Evolutionary conservation across 139 green algal genomes (phyloP).

Genomic region (Helicosporidium sp.): DNA sequence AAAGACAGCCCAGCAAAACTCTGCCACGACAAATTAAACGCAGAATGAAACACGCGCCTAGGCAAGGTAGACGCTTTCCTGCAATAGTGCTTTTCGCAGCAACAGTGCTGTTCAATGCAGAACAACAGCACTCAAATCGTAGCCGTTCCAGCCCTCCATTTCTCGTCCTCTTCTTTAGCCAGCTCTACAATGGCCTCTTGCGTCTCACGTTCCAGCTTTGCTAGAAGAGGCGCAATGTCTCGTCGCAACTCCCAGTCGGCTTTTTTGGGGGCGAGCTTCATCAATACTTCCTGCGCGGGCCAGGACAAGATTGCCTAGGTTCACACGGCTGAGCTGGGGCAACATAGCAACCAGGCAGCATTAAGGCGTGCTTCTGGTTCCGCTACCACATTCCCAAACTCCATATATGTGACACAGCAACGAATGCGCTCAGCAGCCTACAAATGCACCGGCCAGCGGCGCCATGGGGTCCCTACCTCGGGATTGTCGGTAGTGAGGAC

Average conservation of each 20-base stretch:
- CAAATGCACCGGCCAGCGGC: not conserved
- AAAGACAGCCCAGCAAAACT: not conserved
- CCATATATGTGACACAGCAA: too few relatives aligned
- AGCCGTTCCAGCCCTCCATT: not conserved
- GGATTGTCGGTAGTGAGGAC: constrained; percentile 22
- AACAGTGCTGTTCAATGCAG: not conserved
- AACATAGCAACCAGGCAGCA: not conserved
- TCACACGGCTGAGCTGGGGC: not conserved
- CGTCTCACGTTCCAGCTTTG: constrained; percentile 56
- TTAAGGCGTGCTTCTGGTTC: not conserved
- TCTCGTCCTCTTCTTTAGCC: not conserved
- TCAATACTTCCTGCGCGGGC: constrained; percentile 16
- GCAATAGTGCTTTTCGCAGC: too few relatives aligned
- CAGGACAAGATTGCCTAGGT: not conserved
- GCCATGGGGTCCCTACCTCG: constrained; percentile 12
- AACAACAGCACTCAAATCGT: not conserved
- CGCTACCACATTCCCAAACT: not conserved
- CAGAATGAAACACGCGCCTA: too few relatives aligned
- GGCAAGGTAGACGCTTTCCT: too few relatives aligned
- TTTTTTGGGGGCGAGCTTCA: constrained; percentile 66
- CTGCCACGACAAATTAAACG: not conserved
- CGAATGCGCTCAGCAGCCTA: not conserved
- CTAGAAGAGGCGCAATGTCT: constrained; percentile 52
- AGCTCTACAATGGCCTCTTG: constrained; percentile 15
- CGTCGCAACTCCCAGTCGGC: constrained; percentile 75